Evolutionary conservation across 2,329 filamentous ascomycete species (phyloP), one percentile per base, ranked within the genome.

Genomic region (Westerdykella aurantiaca): DNA sequence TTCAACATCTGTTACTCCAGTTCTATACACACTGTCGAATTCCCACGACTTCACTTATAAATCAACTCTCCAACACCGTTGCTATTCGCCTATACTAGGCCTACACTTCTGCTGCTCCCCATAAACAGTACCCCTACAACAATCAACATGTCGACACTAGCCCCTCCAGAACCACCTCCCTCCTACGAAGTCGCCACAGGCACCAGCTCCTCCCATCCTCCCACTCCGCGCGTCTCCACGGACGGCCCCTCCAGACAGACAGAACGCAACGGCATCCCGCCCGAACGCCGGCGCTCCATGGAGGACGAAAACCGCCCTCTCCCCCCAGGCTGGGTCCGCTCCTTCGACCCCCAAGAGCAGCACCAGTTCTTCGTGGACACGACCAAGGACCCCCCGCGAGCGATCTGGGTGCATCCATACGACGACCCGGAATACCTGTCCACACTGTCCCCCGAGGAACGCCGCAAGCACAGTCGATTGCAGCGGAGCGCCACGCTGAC

Each of bases 341-440:
- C 73, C 46, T 82, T 74, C 58, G 79, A 83, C 55, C 57, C 71
- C 1, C 55, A 74, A 41, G 70, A 69, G 11, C 58, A 73, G 14
- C 80, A 82, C 54, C 79, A 82, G 53, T 83, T 81, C 72, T 82
- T 80, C 62, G 79, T 82, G 54, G 76, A 82, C 61, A 82, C 77
- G 1, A 72, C 55, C 23, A 61, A 68, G 22, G 63, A 73, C 11
- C 79, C 79, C 0, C 78, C 78, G 0, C 72, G 77, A 38, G 75
- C 74, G 44, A 80, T 79, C 51, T 82, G 80, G 80, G 70, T 74
- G 37, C 80, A 82, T 55, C 79, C 80, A 0, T 77, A 80, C 58
- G 80, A 82, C 53, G 79, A 81, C 54, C 71, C 76, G 2, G 52
- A 72, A 40, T 81, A 75, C 56, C 64, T 82, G 21, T 55, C 55